A percentile compares a stretch with the other conserved stretches of the same genome.
Conservation (phyloP, 1,284 basidiomycete genomes). For the Athelia psychrophila region DNA sequence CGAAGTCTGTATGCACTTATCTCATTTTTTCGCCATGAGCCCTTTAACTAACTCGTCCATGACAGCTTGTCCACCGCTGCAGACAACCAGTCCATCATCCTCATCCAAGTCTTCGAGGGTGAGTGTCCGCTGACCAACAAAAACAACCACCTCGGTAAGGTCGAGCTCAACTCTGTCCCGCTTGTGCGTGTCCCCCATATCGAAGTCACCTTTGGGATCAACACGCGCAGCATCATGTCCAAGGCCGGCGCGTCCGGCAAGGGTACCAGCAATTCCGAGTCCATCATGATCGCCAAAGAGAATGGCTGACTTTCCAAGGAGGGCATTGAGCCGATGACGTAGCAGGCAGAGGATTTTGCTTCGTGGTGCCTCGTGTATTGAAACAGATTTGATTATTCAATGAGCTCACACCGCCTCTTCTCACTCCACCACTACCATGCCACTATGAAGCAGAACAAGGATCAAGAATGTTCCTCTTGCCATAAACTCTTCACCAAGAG, state of each 20-base stretch:
- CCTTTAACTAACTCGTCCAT: conserved; percentile 4
- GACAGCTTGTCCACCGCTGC: conserved; percentile 92
- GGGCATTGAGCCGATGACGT: conserved; percentile 91
- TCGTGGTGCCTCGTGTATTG: too few species aligned
- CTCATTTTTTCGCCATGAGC: background rate
- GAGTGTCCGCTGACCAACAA: conserved; percentile 96
- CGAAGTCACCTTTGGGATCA: conserved; percentile 93
- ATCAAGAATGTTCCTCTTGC: too few species aligned
- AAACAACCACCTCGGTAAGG: conserved; percentile 97
- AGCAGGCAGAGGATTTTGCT: conserved; percentile 87
- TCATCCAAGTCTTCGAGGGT: conserved; percentile 93
- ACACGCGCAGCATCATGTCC: conserved; percentile 91
- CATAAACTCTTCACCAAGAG: too few species aligned
- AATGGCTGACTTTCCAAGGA: conserved; percentile 83
- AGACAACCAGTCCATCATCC: conserved; percentile 90
- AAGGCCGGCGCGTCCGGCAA: conserved; percentile 87
- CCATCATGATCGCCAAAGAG: conserved; percentile 86
- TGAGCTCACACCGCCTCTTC: too few species aligned
- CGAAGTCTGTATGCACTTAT: conserved; percentile 64
- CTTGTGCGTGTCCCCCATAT: conserved; percentile 95
- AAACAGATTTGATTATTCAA: too few species aligned
- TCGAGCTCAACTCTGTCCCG: conserved; percentile 91
- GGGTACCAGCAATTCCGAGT: conserved; percentile 90
- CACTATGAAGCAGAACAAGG: too few species aligned
- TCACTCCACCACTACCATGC: too few species aligned